These are phyloP conservation scores for Flammula alnicola DNA, from an alignment of 1,284 basidiomycete genomes.

Conservation along the genomic window DNA sequence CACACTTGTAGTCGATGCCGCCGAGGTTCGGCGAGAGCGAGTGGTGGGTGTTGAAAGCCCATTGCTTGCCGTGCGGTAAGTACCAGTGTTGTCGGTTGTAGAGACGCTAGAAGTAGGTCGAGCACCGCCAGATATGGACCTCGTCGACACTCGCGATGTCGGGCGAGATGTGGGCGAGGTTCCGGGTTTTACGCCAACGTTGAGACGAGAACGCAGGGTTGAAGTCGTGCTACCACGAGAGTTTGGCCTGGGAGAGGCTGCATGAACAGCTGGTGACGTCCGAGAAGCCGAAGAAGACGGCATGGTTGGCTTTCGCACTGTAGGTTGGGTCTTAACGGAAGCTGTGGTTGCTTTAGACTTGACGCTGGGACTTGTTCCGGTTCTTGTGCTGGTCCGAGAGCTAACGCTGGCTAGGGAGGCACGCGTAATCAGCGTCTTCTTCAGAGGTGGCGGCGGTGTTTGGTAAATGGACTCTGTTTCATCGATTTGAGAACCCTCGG, in stretches of 20 bases:
- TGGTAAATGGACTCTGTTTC: slow-evolving; percentile 5
- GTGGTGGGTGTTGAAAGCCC: slow-evolving; percentile 19
- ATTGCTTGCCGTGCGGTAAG: slow-evolving; percentile 60
- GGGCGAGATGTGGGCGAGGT: slow-evolving; percentile 34
- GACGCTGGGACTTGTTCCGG: neutral
- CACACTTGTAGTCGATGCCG: slow-evolving; percentile 31
- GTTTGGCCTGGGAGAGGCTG: slow-evolving; percentile 9
- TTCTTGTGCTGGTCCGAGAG: slow-evolving; percentile 16
- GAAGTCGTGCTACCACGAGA: slow-evolving; percentile 26
- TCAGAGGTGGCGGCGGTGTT: slow-evolving; percentile 19
- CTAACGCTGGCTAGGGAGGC: slow-evolving; percentile 28
- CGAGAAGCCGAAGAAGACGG: no score
- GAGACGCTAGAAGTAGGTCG: slow-evolving; percentile 32
- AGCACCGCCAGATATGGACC: slow-evolving; percentile 11
- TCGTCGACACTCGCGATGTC: slow-evolving; percentile 43
- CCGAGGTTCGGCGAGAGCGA: slow-evolving; percentile 33
- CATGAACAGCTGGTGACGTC: neutral
- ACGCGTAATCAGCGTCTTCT: slow-evolving; percentile 33
- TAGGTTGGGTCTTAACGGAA: neutral
- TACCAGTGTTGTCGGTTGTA: slow-evolving; percentile 48
- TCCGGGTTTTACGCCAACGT: slow-evolving; percentile 10
- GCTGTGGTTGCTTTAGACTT: slow-evolving; percentile 1
- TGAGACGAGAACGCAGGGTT: slow-evolving; percentile 13
- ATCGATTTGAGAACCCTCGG: neutral
- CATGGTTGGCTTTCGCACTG: no score